Evolutionary conservation across 2,329 filamentous ascomycete species (phyloP), one percentile per base, ranked within the genome.

Genomic region (Penicillium sp.): DNA sequence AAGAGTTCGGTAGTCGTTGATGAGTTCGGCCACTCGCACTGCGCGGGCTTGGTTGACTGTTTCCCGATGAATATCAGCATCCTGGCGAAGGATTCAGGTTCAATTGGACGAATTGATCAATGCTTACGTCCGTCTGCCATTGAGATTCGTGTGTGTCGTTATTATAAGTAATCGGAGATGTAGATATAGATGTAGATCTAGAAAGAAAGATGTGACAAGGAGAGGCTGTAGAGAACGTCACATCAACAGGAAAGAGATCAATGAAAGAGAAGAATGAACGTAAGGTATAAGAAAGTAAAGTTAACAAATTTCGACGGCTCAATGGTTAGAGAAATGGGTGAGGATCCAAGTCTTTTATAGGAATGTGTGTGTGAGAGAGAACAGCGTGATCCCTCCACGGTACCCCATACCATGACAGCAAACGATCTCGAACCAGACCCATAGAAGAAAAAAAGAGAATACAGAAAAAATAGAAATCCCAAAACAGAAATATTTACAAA

Each of bases 31-130:
- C 62, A 88, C 75, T 64, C 85, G 81, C 70, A 88, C 77, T 50
- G 85, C 85, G 67, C 85, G 83, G 57, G 83, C 84, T 69, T 87
- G 80, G 68, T 88, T 88, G 65, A 86, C 85, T 88, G 69, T 57
- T 44, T n/a, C 29, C 25, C 39, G 27, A 16, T 13, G 26, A 10
- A 39, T 45, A 55, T 63, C 50, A 66, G 62, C 44, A 57, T 50
- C 2, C 16, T 50, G 8, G 47, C 31, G 25, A 50, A 25, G 23
- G 27, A 37, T 37, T 26, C 19, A 44, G n/a, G n/a, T n/a, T 25
- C 25, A 27, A 47, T 39, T 52, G 26, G 13, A 25, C 19, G 29
- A 21, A 19, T 19, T 43, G 19, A 31, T 47, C n/a, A 35, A n/a
- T 53, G 65, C 81, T 77, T 77, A 86, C 83, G 76, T 75, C 82